These are phyloP conservation scores for Onygena corvina DNA, from an alignment of 2,329 filamentous ascomycete species.

Conservation along the genomic window DNA sequence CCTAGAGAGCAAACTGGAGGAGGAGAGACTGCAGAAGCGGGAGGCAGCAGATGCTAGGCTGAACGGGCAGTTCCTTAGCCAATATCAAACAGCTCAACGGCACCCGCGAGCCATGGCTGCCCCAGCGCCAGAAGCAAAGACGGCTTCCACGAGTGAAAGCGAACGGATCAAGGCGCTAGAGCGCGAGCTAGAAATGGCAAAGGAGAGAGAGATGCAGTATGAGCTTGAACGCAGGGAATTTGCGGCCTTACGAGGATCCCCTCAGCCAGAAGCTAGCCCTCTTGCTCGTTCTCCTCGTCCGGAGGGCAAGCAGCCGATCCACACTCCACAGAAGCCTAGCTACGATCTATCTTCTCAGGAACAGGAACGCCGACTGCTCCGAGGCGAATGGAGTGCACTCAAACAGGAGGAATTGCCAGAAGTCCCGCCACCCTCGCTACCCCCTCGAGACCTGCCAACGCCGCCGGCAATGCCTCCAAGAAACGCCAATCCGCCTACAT, in stretches of 20 bases:
- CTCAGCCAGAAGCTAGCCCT: background rate
- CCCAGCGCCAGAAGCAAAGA: constrained; percentile 32
- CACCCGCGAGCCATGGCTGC: constrained; percentile 25
- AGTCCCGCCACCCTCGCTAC: constrained; percentile 15
- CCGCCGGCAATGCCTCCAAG: constrained; percentile 15
- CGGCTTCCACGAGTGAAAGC: constrained; percentile 39
- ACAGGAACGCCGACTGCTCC: constrained; percentile 49
- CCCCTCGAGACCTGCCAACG: constrained; percentile 19
- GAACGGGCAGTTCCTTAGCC: constrained; percentile 71
- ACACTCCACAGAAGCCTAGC: constrained; percentile 33
- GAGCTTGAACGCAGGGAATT: constrained; percentile 48
- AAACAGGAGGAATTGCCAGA: constrained; percentile 19
- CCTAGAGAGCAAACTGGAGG: constrained; percentile 53
- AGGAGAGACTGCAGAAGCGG: constrained; percentile 53
- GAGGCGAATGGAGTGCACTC: constrained; percentile 42
- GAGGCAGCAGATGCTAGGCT: constrained; percentile 54
- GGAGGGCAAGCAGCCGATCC: constrained; percentile 9
- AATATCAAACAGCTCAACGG: constrained; percentile 65
- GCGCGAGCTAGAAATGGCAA: constrained; percentile 54
- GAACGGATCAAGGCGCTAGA: constrained; percentile 71
- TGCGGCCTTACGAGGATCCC: constrained; percentile 17
- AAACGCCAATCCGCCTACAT: constrained; percentile 13
- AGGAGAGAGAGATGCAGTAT: constrained; percentile 54
- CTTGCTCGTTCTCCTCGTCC: background rate
- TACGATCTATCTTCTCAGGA: constrained; percentile 47